Base-by-base conservation (phyloP, 2,329 filamentous ascomycete species). In the Beauveria rudraprayagi region DNA sequence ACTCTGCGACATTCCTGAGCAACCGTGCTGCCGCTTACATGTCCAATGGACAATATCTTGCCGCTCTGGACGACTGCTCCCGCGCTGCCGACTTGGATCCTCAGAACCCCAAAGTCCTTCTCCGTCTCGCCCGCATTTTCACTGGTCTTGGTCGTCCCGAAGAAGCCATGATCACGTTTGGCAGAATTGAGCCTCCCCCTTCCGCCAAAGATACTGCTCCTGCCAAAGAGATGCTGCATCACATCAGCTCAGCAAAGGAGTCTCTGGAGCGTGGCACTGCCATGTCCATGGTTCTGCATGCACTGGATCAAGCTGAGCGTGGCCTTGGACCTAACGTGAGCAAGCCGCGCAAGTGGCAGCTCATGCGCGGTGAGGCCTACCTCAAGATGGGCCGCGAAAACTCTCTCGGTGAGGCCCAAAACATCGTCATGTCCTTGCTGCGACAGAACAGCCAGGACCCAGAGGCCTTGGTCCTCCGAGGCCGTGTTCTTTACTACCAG, bases 11-110 rank as follows among this genome's bases (percentile, higher is more conserved):
- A 51, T 97, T 96, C 75, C 83, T 96, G 66, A 93, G 91, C 73
- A 99, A 99, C 80, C 89, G 94, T 69, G 92, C 94, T 44, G 94
- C 94, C 34, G 94, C 94, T 41, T 91, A 90, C 78, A 96, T 99
- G 81, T 91, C 91, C 58, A 90, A 91, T 62, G 87, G 87, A 67
- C 86, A 88, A 69, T 97, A 88, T 72, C 77, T 83, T 61, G 82
- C 88, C 64, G 94, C 94, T 17, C 78, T 97, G 63, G 91, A 94
- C 61, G 94, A 99, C 75, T 94, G 91, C 76, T 87, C 86, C 69
- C 84, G 82, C 60, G 91, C 94, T 7, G 86, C 90, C 66, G 88
- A 93, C 66, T 78, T 96, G 48, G 92, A 97, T 65, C 88, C 92
- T 0, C 80, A 86, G 67, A 97, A 96, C 71, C 75, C 89, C 68